Evolutionary conservation across 331 rosid species (phyloP), one percentile per base, ranked within the genome.

Genomic region (Malus hybrid): DNA sequence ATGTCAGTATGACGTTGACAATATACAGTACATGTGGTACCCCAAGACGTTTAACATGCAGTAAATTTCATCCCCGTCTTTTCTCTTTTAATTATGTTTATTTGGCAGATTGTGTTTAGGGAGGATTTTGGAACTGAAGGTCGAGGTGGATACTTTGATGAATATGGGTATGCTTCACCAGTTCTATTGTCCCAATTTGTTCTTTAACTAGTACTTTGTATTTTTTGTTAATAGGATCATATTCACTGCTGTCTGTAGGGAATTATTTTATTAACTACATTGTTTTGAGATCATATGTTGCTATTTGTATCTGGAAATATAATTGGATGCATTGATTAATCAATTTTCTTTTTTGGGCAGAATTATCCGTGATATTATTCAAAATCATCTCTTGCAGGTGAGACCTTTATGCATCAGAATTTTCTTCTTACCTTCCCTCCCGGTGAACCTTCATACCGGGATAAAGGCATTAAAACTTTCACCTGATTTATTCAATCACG

Each of bases 81-180:
- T 15, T 61, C 65, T 60, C 52, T 75, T 62, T 74, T 46, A 71
- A 39, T 83, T 53, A 32, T 66, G 72, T 68, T 70, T 68, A 72
- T 76, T 62, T 86, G 58, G 73, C 90, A 94, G 99, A 94, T 94
- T 16, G 99, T 94, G 78, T 94, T 94, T 82, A 89, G 89, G 85
- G 98, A 94, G 88, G 92, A 94, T 91, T 94, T 93, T 81, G 97
- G 98, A 80, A 91, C 93, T 78, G 98, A 93, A 10, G 98, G 98
- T 22, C 97, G 98, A n/a, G 98, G 98, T 75, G 99, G 99, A 81
- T 94, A 94, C 78, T 94, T 94, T 83, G 99, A 94, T 79, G 86
- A 94, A 75, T 94, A 94, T 24, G 99, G 99, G 99, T 94, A 90
- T 28, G 90, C 63, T 64, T 20, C 33, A 36, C 68, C 36, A 62